Evolutionary conservation across 179 eudicot species (phyloP), one percentile per base, ranked within the genome.

Genomic region (Silene coronaria): DNA sequence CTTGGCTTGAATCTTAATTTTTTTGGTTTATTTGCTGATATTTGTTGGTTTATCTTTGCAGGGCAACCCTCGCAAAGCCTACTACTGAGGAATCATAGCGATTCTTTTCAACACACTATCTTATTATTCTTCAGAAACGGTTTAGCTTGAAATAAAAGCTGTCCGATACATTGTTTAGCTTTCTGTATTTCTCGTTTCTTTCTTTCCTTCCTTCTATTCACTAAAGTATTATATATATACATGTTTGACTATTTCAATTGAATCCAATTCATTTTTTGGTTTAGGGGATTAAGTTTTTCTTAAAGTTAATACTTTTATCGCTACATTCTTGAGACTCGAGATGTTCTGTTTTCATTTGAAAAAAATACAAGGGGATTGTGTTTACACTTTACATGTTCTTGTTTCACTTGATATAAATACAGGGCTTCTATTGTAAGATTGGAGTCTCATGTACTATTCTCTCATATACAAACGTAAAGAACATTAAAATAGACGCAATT

Each of bases 31-130:
- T 8, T 57, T 27, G 45, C 77, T 77, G 24, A 79, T 77, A 22
- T 79, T 57, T 67, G 24, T 45, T 28, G 58, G 78, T 80, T 67
- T 48, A 38, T 79, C 58, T 51, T 77, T 83, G 82, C 86, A 93
- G 98, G 71, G 71, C 73, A 93, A 93, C 80, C 98, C 98, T 30
- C 87, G 98, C 63, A 93, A 91, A 80, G 83, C 97, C 30, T 93
- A 93, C 83, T 93, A 93, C 87, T 93, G 85, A 91, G 59, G 73
- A 79, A 28, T 46, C 30, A 59, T 5, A 34, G 74, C 4, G 74
- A 70, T 11, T 45, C 58, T 45, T 66, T 66, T 34, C 36, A 13
- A 24, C 67, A 16, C 6, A 24, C 2, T 24, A 12, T 62, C 14
- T 26, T 27, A 0, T 22, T 21, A 23, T 6, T 1, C 16, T 23